Conservation (phyloP, 2,329 filamentous ascomycete species). For the Exophiala spinifera region DNA sequence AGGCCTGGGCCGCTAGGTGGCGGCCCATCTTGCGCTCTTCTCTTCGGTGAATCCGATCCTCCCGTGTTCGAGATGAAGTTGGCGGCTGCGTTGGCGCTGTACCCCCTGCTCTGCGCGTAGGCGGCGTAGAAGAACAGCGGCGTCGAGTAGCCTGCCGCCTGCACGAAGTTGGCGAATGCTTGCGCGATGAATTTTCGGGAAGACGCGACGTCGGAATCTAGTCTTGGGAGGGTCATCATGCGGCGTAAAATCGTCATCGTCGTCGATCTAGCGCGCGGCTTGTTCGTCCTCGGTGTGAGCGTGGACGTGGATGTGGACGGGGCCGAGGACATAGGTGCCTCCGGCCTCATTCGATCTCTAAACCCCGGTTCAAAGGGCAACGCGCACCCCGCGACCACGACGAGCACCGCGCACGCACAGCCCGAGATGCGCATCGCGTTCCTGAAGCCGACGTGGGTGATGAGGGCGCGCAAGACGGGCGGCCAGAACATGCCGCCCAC, state of each 20-base stretch:
- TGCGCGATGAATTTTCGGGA: constrained; percentile 36
- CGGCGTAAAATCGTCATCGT: no score
- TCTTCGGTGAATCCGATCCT: no score
- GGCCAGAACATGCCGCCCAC: constrained; percentile 57
- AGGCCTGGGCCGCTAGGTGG: no score
- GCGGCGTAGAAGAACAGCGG: constrained; percentile 39
- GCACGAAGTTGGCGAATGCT: constrained; percentile 33
- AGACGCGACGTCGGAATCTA: constrained; percentile 26
- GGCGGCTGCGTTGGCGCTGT: constrained; percentile 34
- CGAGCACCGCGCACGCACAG: constrained; percentile 31
- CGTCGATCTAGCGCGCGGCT: no score
- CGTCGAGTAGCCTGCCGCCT: constrained; percentile 38
- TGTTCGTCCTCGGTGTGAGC: no score
- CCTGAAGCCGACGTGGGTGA: constrained; percentile 34
- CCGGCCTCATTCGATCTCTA: no score
- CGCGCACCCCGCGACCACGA: constrained; percentile 25
- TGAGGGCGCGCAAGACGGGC: constrained; percentile 30
- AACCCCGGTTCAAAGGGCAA: constrained; percentile 11
- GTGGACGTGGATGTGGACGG: no score
- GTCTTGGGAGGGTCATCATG: no score
- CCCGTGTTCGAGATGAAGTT: constrained; percentile 37
- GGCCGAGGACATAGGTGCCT: no score
- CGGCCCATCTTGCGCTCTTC: no score
- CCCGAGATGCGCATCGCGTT: constrained; percentile 36
- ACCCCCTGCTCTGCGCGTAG: constrained; percentile 38